phyloP scores from a whole-genome alignment of 2,329 filamentous ascomycete species.

The Penicillium verrucosum region DNA sequence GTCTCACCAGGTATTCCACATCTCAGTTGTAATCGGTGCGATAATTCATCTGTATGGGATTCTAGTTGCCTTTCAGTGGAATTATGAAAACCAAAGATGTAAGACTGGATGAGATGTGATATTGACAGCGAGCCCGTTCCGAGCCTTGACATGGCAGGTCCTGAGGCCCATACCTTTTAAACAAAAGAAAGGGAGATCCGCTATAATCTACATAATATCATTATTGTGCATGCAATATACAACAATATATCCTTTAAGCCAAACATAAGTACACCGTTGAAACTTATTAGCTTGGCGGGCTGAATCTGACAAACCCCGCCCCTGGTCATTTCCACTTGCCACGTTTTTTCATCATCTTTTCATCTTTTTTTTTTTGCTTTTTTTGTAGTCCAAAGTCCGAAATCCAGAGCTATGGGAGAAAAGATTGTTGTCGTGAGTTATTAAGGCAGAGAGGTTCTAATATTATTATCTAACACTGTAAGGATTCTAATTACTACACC shows the following conservation, averaged over 20 bases:
- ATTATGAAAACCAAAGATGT: background rate
- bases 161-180: too few species aligned
- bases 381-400: background rate
- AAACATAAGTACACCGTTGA: background rate
- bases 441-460: background rate
- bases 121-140: background rate
- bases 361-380: background rate
- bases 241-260: background rate
- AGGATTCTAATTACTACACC: constrained; percentile 14
- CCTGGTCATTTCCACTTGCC: background rate
- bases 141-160: background rate
- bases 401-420: background rate
- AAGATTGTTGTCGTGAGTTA: background rate
- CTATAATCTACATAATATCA: background rate
- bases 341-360: background rate
- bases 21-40: constrained; percentile 27
- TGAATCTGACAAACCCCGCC: background rate
- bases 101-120: background rate
- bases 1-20: constrained; percentile 36
- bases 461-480: background rate
- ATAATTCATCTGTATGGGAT: background rate
- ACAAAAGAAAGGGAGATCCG: background rate
- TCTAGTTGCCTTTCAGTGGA: background rate
- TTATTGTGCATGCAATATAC: too few species aligned
- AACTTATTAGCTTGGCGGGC: background rate